Base-by-base conservation (phyloP, 345 rosid species). In the Noccaea bulbosa region DNA sequence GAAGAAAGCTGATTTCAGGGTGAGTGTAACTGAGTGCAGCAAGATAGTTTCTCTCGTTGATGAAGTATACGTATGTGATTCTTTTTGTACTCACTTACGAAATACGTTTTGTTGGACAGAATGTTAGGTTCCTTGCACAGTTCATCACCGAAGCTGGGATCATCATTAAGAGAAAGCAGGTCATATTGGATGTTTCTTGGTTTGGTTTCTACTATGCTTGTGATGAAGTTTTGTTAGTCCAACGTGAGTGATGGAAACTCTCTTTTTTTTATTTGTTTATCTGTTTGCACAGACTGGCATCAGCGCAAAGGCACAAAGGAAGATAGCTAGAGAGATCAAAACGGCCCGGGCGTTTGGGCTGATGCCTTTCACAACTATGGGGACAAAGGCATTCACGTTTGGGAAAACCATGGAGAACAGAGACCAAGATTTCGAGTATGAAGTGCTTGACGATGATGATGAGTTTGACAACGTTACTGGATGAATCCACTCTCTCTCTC, bases 281-380 rank as follows among this genome's bases (percentile, higher is more conserved):
- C 68, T 14, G 5, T 48, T 48, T 63, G 20, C 65, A 58, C 72
- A 93, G 97, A 87, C 94, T 67, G 87, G 91, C 62, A 87, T 93
- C 30, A 88, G 96, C 35, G 98, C 98, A 40, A 93, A 88, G 77
- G 98, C 97, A 4, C 97, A 91, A 79, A 85, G 97, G 78, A 91
- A 86, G 87, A 68, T 93, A 41, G 98, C 97, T 0, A 82, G 94
- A 80, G 98, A 93, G 88, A 93, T 91, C 75, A 93, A 90, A 78
- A 93, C 91, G 6, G 98, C 97, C 1, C 83, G 98, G 68, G 97
- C 94, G 24, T 87, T 93, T 38, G 97, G 98, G 16, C 80, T 91
- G 49, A 79, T 93, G 92, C 96, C 98, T 38, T 93, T 93, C 83
- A 87, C 91, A 4, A 88, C 96, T 2, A 93, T 93, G 97, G 98